phyloP scores from a whole-genome alignment of 345 rosid genomes.

The Camelina neglecta region DNA sequence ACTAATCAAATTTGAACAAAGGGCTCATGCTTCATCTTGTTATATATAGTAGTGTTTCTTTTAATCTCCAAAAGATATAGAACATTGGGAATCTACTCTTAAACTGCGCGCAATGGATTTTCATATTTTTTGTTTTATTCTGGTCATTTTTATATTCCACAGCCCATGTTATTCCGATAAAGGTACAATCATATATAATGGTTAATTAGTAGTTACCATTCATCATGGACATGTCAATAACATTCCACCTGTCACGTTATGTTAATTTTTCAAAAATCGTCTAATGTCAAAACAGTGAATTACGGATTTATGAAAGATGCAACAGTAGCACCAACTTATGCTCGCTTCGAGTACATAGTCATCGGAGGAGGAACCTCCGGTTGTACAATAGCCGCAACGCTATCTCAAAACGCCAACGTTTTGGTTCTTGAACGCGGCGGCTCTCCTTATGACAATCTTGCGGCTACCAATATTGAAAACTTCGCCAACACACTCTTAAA shows the following conservation, averaged over 20 bases:
- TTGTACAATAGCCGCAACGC: conserved; percentile 78
- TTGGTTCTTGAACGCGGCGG: conserved; percentile 78
- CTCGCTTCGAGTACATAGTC: conserved; percentile 65
- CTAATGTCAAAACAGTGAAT: conserved; percentile 47
- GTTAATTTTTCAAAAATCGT: neutral
- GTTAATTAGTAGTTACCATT: neutral
- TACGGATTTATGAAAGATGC: conserved; percentile 64
- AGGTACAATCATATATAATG: conserved; percentile 40
- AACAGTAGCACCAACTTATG: conserved; percentile 49
- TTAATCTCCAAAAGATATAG: neutral
- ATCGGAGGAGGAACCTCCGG: conserved; percentile 87
- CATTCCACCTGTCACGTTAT: neutral
- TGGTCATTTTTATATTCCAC: conserved; percentile 37
- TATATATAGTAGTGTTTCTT: neutral
- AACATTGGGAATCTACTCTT: neutral
- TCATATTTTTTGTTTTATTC: conserved; percentile 20
- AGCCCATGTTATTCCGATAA: conserved; percentile 48
- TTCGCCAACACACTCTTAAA: conserved; percentile 48
- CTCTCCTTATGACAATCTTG: conserved; percentile 57
- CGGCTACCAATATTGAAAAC: conserved; percentile 48
- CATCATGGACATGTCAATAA: conserved; percentile 15
- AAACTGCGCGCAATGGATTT: conserved; percentile 31
- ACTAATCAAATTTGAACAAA: neutral
- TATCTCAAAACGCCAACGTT: conserved; percentile 57
- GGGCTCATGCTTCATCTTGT: neutral